A percentile compares a stretch with the other conserved stretches of the same genome.
Evolutionary conservation across 148 eudicot genomes (phyloP).

Genomic region (Salicornia ramosissima): DNA sequence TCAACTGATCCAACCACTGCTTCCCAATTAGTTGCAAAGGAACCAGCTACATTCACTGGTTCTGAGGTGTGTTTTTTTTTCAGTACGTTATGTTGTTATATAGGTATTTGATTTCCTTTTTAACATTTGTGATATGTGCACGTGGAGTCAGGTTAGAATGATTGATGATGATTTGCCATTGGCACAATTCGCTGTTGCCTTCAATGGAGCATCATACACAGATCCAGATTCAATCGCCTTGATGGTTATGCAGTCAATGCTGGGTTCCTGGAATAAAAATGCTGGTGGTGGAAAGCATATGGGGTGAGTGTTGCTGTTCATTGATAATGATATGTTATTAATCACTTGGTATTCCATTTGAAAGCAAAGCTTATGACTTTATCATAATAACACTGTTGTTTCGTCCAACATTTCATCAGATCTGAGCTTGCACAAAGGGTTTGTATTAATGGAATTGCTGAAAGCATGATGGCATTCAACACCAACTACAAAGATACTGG

Average conservation of each 20-base stretch:
- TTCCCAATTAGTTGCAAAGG: conserved; percentile 62
- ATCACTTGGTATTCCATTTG: neutral
- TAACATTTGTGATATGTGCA: neutral
- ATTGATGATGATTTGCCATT: conserved; percentile 76
- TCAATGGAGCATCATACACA: conserved; percentile 89
- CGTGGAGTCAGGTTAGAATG: conserved; percentile 57
- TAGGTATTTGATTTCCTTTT: conserved; percentile 10
- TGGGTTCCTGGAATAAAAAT: conserved; percentile 81
- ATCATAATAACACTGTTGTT: neutral
- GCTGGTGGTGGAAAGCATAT: conserved; percentile 83
- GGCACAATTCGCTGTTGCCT: conserved; percentile 91
- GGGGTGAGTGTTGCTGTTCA: conserved; percentile 49
- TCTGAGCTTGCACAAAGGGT: conserved; percentile 84
- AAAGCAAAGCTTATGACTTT: neutral
- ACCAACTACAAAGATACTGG: conserved; percentile 92
- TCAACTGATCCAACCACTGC: conserved; percentile 69
- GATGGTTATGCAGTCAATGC: conserved; percentile 88
- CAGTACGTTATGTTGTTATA: neutral
- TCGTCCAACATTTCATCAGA: conserved; percentile 31
- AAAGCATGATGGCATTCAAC: conserved; percentile 92
- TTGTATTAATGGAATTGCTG: conserved; percentile 75
- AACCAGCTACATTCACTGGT: conserved; percentile 84
- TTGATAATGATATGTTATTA: neutral
- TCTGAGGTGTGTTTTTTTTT: conserved; percentile 61
- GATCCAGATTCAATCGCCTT: conserved; percentile 95